Evolutionary conservation across 768 basidiomycete species (phyloP).

Genomic region (Trichaptum fuscoviolaceum): DNA sequence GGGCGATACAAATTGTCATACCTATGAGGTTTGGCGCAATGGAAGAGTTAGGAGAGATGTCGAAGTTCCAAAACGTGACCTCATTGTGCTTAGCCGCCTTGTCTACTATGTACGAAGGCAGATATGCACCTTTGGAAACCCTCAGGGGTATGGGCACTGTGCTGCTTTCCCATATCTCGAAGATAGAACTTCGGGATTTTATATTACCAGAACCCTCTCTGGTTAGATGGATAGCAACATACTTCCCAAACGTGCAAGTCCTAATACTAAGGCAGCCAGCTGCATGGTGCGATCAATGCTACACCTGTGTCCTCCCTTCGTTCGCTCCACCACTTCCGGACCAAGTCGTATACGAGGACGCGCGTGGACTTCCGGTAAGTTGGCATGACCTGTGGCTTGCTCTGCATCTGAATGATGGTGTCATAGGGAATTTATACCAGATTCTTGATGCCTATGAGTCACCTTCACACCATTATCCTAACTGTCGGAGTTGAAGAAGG

Average conservation of each 20-base stretch:
- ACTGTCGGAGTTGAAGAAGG: neutral
- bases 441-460: neutral
- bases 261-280: neutral
- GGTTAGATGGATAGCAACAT: neutral
- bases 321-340: neutral
- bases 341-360: neutral
- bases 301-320: neutral
- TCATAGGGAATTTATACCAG: neutral
- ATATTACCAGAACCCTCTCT: neutral
- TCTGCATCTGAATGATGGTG: neutral
- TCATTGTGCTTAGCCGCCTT: neutral
- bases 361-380: neutral
- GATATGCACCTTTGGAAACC: neutral
- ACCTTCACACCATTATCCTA: neutral
- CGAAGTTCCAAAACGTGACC: neutral
- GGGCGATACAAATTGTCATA: neutral
- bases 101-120: neutral
- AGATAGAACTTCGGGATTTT: neutral
- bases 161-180: neutral
- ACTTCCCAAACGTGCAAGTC: neutral
- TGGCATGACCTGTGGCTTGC: neutral
- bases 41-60: neutral
- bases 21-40: neutral
- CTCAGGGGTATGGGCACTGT: neutral
- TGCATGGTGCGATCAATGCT: neutral